Evolutionary conservation across 805 yeast species (phyloP), one percentile per base, ranked within the genome.

Genomic region (Candida stauntonica): DNA sequence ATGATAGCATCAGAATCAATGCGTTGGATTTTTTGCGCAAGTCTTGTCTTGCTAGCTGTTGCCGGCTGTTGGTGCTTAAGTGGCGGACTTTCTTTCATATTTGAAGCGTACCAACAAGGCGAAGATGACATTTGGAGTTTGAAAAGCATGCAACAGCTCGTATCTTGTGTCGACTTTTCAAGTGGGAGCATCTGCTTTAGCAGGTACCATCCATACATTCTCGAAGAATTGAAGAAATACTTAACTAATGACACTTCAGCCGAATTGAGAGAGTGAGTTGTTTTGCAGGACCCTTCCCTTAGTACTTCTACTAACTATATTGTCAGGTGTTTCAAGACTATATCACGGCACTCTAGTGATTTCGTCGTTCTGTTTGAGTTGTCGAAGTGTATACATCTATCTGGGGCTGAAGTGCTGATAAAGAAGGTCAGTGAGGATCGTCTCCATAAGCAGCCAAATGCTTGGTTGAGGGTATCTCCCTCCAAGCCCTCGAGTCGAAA

Each of bases 141-240:
- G 17, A 36, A 36, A 20, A 35, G 31, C 9, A 38, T 48, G 20
- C 31, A 41, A 24, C 31, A 37, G 9, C 27, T 48, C 28, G 32
- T 44, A 1, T 26, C 38, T 4, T 48, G 53, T 18, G n/a, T 41
- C 16, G 42, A 36, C 3, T 29, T 41, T 11, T 31, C 46, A 2
- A 29, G 36, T 9, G 47, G 38, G 15, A 13, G 34, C 4, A 33
- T 15, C 12, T 49, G 53, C 28, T 44, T 47, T 28, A 38, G 34
- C 7, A 33, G 40, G 7, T 39, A 35, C 36, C 36, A 40, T 13
- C 13, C 26, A 13, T 6, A 20, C 27, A 14, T 39, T 6, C 31
- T 35, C 23, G 9, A 15, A 13, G 37, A 33, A 15, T 26, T 38
- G 21, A 26, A 12, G 17, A 19, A 20, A 7, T 9, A 12, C 23